A percentile compares a stretch with the other conserved stretches of the same genome.
These are phyloP conservation scores for Lactarius trivialis DNA, from an alignment of 768 basidiomycete genomes.

Conservation along the genomic window DNA sequence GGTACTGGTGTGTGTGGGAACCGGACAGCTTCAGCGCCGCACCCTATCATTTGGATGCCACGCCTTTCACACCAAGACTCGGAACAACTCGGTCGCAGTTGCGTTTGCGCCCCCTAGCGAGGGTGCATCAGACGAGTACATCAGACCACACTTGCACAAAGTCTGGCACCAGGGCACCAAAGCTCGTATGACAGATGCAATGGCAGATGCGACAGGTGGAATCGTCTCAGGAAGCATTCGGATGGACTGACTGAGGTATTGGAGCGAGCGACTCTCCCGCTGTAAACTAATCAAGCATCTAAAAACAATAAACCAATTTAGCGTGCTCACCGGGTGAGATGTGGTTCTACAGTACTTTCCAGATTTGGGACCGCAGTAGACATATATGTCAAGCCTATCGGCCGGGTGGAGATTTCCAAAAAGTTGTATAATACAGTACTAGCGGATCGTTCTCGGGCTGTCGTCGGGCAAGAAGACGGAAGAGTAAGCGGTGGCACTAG, in stretches of 20 bases:
- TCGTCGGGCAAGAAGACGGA: not conserved
- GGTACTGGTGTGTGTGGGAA: not conserved
- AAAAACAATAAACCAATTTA: no score
- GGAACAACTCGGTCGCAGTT: not conserved
- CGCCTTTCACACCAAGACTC: not conserved
- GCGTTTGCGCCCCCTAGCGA: not conserved
- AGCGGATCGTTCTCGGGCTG: not conserved
- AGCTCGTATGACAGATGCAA: not conserved
- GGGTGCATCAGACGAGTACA: not conserved
- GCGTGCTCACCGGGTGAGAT: not conserved
- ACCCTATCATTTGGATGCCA: not conserved
- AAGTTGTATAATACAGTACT: no score
- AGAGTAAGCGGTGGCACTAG: not conserved
- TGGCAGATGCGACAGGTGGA: not conserved
- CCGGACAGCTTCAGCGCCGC: not conserved
- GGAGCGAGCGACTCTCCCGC: not conserved
- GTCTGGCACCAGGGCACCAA: not conserved
- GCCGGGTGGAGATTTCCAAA: no score
- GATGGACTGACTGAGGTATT: not conserved
- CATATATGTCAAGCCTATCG: not conserved
- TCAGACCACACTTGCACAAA: not conserved
- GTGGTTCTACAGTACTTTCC: not conserved
- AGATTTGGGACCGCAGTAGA: not conserved
- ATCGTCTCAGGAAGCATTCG: not conserved
- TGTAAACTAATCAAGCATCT: not conserved